phyloP scores from a whole-genome alignment of 495 filamentous ascomycete genomes.

The Neurospora terricola region DNA sequence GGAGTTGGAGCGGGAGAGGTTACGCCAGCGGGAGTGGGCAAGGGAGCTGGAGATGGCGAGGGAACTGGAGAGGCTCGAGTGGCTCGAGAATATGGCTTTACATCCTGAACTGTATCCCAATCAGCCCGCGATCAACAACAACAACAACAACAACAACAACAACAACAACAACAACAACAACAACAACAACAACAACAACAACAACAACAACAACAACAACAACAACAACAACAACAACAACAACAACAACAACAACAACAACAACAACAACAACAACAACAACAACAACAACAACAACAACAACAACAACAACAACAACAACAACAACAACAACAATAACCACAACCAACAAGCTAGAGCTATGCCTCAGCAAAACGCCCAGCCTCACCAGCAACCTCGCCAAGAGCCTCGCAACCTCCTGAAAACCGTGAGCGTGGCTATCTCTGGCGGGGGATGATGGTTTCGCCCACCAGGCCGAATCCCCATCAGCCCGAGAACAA shows the following conservation, averaged over 20 bases:
- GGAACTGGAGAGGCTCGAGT: background rate
- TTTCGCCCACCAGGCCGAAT: background rate
- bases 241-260: background rate
- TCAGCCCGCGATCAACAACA: background rate
- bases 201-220: background rate
- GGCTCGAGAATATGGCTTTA: background rate
- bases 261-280: background rate
- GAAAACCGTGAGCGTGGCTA: background rate
- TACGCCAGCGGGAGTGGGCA: background rate
- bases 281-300: background rate
- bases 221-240: background rate
- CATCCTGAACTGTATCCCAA: background rate
- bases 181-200: background rate
- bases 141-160: background rate
- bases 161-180: background rate
- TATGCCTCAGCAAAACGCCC: background rate
- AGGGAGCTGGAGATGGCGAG: background rate
- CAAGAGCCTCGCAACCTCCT: background rate
- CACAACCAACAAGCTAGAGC: background rate
- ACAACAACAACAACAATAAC: background rate
- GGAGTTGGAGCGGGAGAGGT: background rate
- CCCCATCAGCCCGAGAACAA: background rate
- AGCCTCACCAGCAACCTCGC: background rate
- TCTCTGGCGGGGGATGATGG: background rate
- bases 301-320: background rate